Conservation (phyloP, 306 rosid species). For the Vigna mungo region DNA sequence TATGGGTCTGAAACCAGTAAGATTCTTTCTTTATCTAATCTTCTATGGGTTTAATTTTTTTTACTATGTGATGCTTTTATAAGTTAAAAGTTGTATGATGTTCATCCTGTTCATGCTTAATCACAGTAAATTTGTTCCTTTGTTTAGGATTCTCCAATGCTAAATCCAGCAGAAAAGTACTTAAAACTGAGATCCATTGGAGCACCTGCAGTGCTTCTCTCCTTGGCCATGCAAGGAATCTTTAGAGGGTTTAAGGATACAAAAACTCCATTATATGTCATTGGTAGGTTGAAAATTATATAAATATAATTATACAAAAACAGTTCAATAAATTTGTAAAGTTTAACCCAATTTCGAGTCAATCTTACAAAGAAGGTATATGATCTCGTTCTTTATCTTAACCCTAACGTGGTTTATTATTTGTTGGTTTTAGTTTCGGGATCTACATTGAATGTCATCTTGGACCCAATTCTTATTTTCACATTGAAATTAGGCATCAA, state of each 20-base stretch:
- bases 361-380: no score
- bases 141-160: conserved; percentile 83
- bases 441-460: conserved; percentile 61
- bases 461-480: conserved; percentile 86
- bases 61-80: no score
- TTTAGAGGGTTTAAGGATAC: conserved; percentile 96
- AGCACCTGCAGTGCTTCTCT: conserved; percentile 94
- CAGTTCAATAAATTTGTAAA: no score
- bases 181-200: conserved; percentile 76
- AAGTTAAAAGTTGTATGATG: no score
- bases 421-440: conserved; percentile 61
- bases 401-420: not conserved
- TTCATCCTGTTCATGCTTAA: not conserved
- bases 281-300: conserved; percentile 48
- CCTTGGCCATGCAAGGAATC: conserved; percentile 95
- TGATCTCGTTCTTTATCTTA: not conserved
- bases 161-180: conserved; percentile 73
- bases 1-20: conserved; percentile 85
- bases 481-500: conserved; percentile 64
- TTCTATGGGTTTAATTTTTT: no score
- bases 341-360: no score
- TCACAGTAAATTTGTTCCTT: not conserved
- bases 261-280: conserved; percentile 86
- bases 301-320: no score
- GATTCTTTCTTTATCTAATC: conserved; percentile 30